Conservation (phyloP, 2,329 filamentous ascomycete genomes). For the Aspergillus sp. region DNA sequence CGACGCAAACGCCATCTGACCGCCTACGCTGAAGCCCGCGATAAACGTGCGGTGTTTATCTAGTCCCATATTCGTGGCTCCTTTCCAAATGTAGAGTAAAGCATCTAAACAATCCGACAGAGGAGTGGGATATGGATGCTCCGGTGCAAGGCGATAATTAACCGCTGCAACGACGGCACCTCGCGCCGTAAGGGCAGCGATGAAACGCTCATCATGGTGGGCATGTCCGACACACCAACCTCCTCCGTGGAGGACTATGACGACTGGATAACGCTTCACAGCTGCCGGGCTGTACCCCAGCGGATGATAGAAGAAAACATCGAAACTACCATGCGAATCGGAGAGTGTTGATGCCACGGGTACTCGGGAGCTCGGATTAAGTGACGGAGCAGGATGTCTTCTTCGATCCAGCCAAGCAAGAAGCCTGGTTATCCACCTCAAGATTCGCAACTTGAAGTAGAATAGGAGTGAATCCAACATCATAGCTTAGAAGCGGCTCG, state of each 20-base stretch:
- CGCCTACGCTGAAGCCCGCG: neutral
- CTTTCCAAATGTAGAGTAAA: neutral
- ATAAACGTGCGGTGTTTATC: neutral
- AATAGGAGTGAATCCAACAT: neutral
- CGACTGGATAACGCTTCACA: neutral
- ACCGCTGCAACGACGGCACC: neutral
- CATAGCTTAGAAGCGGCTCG: neutral
- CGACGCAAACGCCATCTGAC: neutral
- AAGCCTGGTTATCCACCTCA: neutral
- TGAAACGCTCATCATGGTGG: constrained; percentile 1
- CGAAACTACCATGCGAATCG: neutral
- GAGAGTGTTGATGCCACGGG: neutral
- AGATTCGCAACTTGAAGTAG: neutral
- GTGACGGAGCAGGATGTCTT: neutral
- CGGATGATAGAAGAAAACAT: neutral
- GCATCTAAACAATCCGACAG: neutral
- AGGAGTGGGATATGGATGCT: neutral
- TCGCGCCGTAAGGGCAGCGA: neutral
- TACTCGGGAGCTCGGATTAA: neutral
- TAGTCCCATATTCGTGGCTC: neutral
- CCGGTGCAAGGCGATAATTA: neutral
- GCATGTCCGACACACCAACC: neutral
- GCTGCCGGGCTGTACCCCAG: neutral
- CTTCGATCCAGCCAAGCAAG: neutral
- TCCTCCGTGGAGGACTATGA: neutral